phyloP scores from a whole-genome alignment of 2,329 filamentous ascomycete genomes.

The Colletotrichum sp. region DNA sequence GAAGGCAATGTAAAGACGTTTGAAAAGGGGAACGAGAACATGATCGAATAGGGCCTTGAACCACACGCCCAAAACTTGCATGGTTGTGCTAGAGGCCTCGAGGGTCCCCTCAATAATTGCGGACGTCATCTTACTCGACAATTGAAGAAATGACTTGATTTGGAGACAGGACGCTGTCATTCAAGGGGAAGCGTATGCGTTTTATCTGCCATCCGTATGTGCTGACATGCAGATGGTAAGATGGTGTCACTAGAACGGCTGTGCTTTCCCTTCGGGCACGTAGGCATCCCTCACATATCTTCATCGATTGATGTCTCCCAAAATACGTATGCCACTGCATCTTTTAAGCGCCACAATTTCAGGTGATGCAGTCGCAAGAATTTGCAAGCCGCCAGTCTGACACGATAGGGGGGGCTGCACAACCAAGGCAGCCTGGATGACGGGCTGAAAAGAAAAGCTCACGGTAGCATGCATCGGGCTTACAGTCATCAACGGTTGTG shows the following conservation, averaged over 20 bases:
- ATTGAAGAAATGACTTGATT: background rate
- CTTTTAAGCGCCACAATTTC: background rate
- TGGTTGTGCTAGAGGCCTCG: background rate
- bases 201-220: background rate
- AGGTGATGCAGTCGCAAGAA: background rate
- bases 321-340: background rate
- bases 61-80: background rate
- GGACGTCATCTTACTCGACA: background rate
- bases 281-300: background rate
- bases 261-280: background rate
- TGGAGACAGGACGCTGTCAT: background rate
- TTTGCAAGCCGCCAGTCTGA: background rate
- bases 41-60: background rate
- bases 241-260: background rate
- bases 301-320: background rate
- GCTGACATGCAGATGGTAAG: background rate
- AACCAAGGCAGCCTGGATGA: background rate
- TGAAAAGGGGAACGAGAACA: background rate
- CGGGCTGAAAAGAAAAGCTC: background rate
- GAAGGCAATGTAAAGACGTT: background rate
- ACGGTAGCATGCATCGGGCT: background rate
- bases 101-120: background rate
- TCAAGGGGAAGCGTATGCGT: background rate
- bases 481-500: background rate
- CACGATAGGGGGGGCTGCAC: background rate